Base-by-base conservation (phyloP, 1,284 basidiomycete genomes). In the Rhodotorula sp. region DNA sequence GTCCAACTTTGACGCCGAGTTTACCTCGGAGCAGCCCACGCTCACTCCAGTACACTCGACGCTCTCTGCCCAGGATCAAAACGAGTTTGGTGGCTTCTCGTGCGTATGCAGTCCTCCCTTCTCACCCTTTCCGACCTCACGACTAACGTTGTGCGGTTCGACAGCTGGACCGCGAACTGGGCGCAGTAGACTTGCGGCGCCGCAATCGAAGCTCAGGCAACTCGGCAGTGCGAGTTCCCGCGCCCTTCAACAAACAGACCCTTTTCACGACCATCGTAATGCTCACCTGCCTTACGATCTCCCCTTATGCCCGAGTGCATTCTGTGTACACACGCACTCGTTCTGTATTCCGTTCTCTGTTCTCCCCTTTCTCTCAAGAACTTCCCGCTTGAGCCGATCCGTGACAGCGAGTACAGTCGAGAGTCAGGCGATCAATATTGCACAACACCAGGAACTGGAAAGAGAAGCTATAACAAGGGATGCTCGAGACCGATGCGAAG, bases 31-130 rank as follows among this genome's bases (percentile, higher is more conserved):
- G 81, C 92, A 97, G 80, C 97, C 97, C 8, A 99, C 95, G 21
- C 84, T 99, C 77, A 99, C 97, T 4, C 97, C 97, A 14, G 97
- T 99, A 43, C 95, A 99, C 79, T 92, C 91, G 47, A 93, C 97
- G 76, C 83, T 99, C 73, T 92, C 91, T n/a, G 82, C 90, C 55
- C 88, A 90, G 73, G 95, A 99, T 80, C 97, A 99, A 83, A 87
- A 89, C 74, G 94, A 97, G 82, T 98, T 98, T 84, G 89, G 91
- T 73, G 93, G 93, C 34, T 98, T 98, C 85, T 67, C 65, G 62
- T 74, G 19, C 28, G 62, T 10, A 2, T 3, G 2, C 48, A 45
- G 45, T 50, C 58, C 1, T 45, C n/a, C 26, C 19, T 45, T 6
- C 38, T 28, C 59, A 19, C 38, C 26, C 8, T 6, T 58, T 23